A percentile compares a stretch with the other conserved stretches of the same genome.
Conservation (phyloP, 148 eudicot species). For the Amaranthus palmeri region DNA sequence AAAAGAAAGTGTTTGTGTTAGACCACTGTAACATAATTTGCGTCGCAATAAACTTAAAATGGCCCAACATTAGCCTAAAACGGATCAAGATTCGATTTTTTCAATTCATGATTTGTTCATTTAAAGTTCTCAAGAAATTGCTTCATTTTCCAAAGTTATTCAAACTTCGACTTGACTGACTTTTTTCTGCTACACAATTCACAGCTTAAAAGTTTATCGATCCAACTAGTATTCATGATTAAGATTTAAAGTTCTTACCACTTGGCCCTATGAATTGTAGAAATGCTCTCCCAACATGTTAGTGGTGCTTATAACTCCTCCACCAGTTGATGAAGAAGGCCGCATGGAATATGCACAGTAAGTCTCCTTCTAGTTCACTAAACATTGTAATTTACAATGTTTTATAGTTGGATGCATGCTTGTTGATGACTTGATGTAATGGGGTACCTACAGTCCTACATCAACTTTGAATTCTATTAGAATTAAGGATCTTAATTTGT, state of each 20-base stretch:
- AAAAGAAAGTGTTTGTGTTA: too few relatives aligned
- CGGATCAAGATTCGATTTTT: too few relatives aligned
- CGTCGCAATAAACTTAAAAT: too few relatives aligned
- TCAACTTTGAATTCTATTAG: background rate
- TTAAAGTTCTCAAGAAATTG: background rate
- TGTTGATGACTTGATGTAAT: background rate
- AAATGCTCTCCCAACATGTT: slow-evolving; percentile 59
- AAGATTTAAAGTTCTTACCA: background rate
- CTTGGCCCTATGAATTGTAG: slow-evolving; percentile 32
- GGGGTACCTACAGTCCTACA: background rate
- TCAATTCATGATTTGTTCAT: background rate
- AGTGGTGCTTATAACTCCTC: slow-evolving; percentile 81
- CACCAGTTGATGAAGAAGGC: slow-evolving; percentile 80
- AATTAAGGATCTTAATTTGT: too few relatives aligned
- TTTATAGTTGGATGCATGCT: background rate
- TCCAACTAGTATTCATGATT: background rate
- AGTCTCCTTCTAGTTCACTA: slow-evolving; percentile 9
- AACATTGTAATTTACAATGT: background rate
- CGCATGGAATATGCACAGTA: slow-evolving; percentile 72
- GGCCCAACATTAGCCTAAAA: too few relatives aligned
- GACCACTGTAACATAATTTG: background rate
- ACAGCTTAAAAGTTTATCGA: background rate
- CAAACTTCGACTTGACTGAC: background rate
- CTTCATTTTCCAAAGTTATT: background rate
- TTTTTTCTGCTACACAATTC: background rate